phyloP scores from a whole-genome alignment of 805 yeast species.

The Nakazawaea anatomiae region DNA sequence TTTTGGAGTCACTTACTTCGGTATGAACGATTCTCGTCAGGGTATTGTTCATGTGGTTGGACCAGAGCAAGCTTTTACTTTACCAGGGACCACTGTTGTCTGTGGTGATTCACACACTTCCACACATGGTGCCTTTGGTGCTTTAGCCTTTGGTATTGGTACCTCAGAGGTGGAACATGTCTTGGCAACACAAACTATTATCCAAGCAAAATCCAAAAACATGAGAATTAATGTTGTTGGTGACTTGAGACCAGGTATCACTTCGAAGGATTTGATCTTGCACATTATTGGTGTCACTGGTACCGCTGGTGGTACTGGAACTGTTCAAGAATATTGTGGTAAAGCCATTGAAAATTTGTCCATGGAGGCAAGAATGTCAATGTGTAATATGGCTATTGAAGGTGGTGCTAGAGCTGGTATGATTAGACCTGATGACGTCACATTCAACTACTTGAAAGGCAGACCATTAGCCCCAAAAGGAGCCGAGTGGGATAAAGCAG shows the following conservation, averaged over 20 bases:
- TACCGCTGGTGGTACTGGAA: conserved; percentile 99
- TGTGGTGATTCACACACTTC: conserved; percentile 99
- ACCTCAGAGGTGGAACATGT: conserved; percentile 99
- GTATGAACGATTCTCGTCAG: conserved; percentile 91
- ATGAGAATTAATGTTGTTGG: conserved; percentile 89
- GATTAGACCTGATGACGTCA: conserved; percentile 92
- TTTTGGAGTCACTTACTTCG: conserved; percentile 87
- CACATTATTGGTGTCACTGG: conserved; percentile 96
- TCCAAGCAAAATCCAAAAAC: conserved; percentile 93
- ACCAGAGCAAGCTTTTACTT: conserved; percentile 97
- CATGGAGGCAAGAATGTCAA: conserved; percentile 98
- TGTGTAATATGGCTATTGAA: conserved; percentile 98
- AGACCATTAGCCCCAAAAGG: conserved; percentile 95
- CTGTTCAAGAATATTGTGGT: conserved; percentile 96
- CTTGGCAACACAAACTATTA: conserved; percentile 92
- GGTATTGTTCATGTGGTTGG: conserved; percentile 99
- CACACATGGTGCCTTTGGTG: conserved; percentile 98
- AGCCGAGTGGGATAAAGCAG: conserved; percentile 92
- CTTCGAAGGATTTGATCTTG: conserved; percentile 90
- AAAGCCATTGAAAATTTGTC: conserved; percentile 83
- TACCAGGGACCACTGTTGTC: conserved; percentile 98
- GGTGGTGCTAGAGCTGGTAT: conserved; percentile 99
- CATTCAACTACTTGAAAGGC: conserved; percentile 85
- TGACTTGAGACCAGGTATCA: conserved; percentile 78
- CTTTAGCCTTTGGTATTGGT: conserved; percentile 97